phyloP scores from a whole-genome alignment of 2,329 filamentous ascomycete genomes.

The Penicillium sp. region DNA sequence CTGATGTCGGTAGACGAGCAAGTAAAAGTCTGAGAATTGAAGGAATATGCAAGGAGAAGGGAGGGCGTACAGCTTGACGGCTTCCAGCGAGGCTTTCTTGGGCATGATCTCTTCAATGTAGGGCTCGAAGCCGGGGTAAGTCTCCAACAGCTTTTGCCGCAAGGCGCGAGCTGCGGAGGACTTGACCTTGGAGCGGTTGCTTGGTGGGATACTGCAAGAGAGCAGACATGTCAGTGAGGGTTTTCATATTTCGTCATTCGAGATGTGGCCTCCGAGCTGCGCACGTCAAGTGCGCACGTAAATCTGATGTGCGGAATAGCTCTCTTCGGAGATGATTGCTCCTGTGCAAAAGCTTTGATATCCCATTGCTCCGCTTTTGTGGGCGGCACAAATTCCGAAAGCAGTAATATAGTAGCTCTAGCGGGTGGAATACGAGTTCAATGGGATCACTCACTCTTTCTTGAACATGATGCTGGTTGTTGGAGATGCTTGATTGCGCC shows the following conservation, averaged over 20 bases:
- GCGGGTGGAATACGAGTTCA: too few species aligned
- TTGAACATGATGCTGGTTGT: conserved; percentile 72
- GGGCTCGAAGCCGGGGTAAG: conserved; percentile 82
- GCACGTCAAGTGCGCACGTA: neutral
- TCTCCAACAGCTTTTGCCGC: conserved; percentile 77
- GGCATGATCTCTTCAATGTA: conserved; percentile 93
- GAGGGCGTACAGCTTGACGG: conserved; percentile 73
- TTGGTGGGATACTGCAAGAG: conserved; percentile 66
- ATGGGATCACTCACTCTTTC: conserved; percentile 70
- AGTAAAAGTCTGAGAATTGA: neutral
- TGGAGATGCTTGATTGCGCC: conserved; percentile 31
- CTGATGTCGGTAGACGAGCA: too few species aligned
- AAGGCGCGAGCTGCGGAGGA: conserved; percentile 89
- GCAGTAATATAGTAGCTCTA: neutral
- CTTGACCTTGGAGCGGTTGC: conserved; percentile 94
- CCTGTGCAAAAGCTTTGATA: neutral
- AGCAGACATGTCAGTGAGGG: conserved; percentile 6
- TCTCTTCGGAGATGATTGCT: neutral
- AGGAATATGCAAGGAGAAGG: neutral
- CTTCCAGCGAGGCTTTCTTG: conserved; percentile 88
- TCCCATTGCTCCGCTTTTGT: neutral
- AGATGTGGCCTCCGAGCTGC: neutral
- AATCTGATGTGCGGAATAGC: neutral
- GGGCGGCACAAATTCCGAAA: neutral
- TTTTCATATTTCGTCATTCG: neutral